phyloP scores from a whole-genome alignment of 805 yeast genomes.

The Cyberlindnera lachancei region DNA sequence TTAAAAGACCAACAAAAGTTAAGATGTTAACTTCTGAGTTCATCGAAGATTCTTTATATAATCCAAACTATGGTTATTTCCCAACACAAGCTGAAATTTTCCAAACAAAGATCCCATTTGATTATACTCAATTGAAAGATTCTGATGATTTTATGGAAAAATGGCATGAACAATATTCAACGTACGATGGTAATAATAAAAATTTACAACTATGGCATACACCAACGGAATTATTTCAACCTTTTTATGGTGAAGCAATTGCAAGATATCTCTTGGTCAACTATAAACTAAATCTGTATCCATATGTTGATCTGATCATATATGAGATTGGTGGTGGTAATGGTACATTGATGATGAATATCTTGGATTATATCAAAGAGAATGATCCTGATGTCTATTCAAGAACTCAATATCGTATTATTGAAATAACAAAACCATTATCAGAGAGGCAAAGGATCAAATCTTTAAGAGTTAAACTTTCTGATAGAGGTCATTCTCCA shows the following conservation, averaged over 20 bases:
- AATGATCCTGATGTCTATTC: conserved; percentile 69
- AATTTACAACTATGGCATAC: conserved; percentile 76
- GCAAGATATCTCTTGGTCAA: conserved; percentile 73
- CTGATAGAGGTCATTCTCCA: conserved; percentile 35
- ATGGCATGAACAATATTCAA: conserved; percentile 58
- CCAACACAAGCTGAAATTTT: conserved; percentile 72
- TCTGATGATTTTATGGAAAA: conserved; percentile 62
- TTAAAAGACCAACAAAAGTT: conserved; percentile 47
- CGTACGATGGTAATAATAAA: conserved; percentile 33
- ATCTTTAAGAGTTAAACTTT: conserved; percentile 8
- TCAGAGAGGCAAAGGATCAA: conserved; percentile 23
- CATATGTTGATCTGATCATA: conserved; percentile 62
- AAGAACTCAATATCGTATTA: conserved; percentile 44
- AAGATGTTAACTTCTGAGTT: conserved; percentile 75
- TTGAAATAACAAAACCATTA: conserved; percentile 18
- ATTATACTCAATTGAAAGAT: conserved; percentile 47
- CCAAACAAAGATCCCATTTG: conserved; percentile 57
- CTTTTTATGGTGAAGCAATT: conserved; percentile 78
- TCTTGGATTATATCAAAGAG: conserved; percentile 53
- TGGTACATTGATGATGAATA: conserved; percentile 75
- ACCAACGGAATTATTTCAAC: conserved; percentile 80
- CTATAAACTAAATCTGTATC: conserved; percentile 60
- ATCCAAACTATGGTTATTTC: conserved; percentile 78
- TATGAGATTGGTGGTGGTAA: conserved; percentile 91
- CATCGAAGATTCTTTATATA: conserved; percentile 78